Percentiles rank a stretch among this genome's conserved stretches.
phyloP scores from a whole-genome alignment of 148 eudicot genomes.

The Camellia japonica region DNA sequence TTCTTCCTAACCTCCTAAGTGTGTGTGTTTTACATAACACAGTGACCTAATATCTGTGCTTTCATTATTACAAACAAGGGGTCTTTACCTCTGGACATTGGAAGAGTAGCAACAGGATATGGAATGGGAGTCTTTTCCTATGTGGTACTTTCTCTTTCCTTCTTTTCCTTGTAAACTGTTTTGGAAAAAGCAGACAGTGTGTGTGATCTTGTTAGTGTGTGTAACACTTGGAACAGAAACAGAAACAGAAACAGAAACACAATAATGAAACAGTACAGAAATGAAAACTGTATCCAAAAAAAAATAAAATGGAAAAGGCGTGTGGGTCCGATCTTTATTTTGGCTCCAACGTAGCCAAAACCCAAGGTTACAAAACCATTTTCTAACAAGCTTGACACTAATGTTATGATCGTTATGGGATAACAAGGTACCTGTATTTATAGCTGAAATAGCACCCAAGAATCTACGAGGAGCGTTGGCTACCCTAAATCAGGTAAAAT shows the following conservation, averaged over 20 bases:
- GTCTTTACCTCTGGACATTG: slow-evolving; percentile 54
- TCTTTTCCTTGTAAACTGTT: background rate
- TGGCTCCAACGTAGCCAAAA: no score
- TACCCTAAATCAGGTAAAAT: slow-evolving; percentile 72
- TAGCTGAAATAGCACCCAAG: slow-evolving; percentile 92
- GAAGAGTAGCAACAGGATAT: slow-evolving; percentile 90
- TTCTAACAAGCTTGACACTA: background rate
- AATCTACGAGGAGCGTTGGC: slow-evolving; percentile 87
- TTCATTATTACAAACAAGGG: slow-evolving; percentile 36
- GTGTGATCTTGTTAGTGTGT: no score
- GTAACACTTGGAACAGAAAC: no score
- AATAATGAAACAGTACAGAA: no score
- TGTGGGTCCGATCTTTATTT: no score
- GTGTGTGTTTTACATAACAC: background rate
- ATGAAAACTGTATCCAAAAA: no score
- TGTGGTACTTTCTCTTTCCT: slow-evolving; percentile 48
- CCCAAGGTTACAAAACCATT: no score
- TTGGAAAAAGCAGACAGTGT: no score
- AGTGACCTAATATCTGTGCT: background rate
- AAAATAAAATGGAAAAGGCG: no score
- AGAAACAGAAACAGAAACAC: no score
- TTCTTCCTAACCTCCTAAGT: background rate
- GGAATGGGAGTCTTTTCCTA: slow-evolving; percentile 97
- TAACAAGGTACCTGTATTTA: slow-evolving; percentile 78
- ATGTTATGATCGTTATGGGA: background rate